These are phyloP conservation scores for Leccinum rimulosum DNA, from an alignment of 768 basidiomycete species.

Conservation along the genomic window DNA sequence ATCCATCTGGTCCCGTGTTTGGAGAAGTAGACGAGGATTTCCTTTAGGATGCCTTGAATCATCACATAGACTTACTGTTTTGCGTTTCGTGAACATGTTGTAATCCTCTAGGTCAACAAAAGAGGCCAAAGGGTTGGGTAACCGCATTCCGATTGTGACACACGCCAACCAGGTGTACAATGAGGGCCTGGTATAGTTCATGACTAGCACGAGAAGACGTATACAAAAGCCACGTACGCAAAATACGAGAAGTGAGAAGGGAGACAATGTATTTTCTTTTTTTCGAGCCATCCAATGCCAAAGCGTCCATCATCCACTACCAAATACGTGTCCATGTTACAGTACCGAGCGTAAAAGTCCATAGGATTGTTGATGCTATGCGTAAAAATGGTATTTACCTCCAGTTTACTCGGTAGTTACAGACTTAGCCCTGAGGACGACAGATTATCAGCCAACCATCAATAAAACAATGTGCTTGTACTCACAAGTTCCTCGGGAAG, in stretches of 20 bases:
- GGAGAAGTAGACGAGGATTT: not conserved
- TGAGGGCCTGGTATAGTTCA: not conserved
- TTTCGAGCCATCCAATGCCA: slow-evolving; percentile 16
- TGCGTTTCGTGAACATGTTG: too few species aligned
- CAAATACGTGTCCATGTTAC: slow-evolving; percentile 21
- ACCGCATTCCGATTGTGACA: not conserved
- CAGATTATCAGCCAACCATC: slow-evolving; percentile 7
- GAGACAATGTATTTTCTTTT: not conserved
- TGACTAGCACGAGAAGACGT: not conserved
- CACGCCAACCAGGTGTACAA: not conserved
- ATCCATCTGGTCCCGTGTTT: not conserved
- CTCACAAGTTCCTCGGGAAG: slow-evolving; percentile 94
- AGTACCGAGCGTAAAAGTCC: slow-evolving; percentile 16
- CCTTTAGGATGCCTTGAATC: too few species aligned
- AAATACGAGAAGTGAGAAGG: not conserved
- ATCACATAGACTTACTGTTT: too few species aligned
- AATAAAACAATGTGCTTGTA: slow-evolving; percentile 16
- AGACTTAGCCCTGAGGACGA: slow-evolving; percentile 60
- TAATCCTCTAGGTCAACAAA: not conserved
- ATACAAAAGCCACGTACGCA: not conserved
- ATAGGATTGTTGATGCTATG: slow-evolving; percentile 1
- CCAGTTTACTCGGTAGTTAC: slow-evolving; percentile 64
- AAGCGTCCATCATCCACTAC: slow-evolving; percentile 30
- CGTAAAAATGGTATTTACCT: not conserved
- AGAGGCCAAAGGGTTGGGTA: not conserved